Evolutionary conservation across 306 rosid species (phyloP).

Genomic region (Trichosanthes truncata): DNA sequence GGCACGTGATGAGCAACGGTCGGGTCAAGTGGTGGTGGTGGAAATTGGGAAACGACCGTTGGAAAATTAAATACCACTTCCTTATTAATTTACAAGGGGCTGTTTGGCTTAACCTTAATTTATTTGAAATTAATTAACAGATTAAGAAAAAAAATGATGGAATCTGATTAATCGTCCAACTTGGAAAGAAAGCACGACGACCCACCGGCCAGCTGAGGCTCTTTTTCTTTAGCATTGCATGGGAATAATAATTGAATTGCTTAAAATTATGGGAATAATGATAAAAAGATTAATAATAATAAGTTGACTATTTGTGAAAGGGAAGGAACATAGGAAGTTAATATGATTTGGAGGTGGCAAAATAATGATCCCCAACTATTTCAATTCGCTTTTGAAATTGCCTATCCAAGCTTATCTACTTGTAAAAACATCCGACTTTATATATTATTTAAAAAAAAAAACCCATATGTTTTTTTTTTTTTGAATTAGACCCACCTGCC

Average conservation of each 20-base stretch:
- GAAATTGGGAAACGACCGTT: slow-evolving; percentile 4
- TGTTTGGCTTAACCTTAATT: background rate
- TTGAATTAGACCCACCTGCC: background rate
- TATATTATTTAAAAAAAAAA: background rate
- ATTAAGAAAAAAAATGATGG: background rate
- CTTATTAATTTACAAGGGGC: background rate
- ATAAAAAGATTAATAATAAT: background rate
- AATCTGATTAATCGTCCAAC: background rate
- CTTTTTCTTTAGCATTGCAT: background rate
- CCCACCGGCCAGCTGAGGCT: background rate
- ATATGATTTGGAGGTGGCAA: background rate
- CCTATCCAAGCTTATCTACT: background rate
- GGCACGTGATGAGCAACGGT: slow-evolving; percentile 9
- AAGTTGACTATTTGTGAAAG: background rate
- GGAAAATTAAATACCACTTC: background rate
- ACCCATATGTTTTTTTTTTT: background rate
- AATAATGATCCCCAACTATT: background rate
- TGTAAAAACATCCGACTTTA: background rate
- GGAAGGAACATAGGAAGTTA: background rate
- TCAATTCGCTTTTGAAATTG: background rate
- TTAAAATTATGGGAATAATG: background rate
- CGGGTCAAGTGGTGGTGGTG: slow-evolving; percentile 3
- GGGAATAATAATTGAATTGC: background rate
- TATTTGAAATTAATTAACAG: background rate
- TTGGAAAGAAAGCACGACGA: background rate